Base-by-base conservation (phyloP, 1,284 basidiomycete species). In the Trichosporon sp. region DNA sequence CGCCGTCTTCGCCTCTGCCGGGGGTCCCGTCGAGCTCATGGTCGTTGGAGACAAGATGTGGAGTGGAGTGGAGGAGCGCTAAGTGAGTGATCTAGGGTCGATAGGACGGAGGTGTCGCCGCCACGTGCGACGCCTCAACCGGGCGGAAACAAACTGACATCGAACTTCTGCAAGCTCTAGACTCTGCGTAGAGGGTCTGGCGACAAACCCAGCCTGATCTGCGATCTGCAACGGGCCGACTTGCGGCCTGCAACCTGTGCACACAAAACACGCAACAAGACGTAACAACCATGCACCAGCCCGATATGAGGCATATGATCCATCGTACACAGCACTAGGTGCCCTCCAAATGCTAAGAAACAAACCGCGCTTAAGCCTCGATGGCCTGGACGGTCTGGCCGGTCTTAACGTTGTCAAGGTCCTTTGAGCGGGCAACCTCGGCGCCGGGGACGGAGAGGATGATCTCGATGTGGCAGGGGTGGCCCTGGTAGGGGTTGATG, bases 381-480 rank as follows among this genome's bases (percentile, higher is more conserved):
- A 85, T 85, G 72, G 83, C 83, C 66, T 79, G 77, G 72, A 82
- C 76, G 73, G 78, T 83, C 82, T 84, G 82, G 71, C 78, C 79
- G 76, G 82, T 83, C 80, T 82, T 83, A 76, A 76, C 78, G 70
- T 87, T 83, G 70, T 87, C 87, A 84, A 91, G 90, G 86, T 95
- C 93, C 83, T 92, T 93, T 83, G 90, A 90, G 84, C 93, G 91
- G 87, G 96, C 92, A 68, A 97, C 93, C 85, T 94, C 90, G 75
- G 89, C 89, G 67, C 91, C 90, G 67, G 89, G 86, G 74, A 90
- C 91, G 69, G 89, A 87, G 75, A 97, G 90, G 84, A 97, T 93
- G 84, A 97, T 86, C 85, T 99, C 97, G 78, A 99, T 92, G 84
- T 99, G 97, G 86, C 91, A 92, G 69, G 94, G 94, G 87, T 92